phyloP scores from a whole-genome alignment of 2,329 filamentous ascomycete genomes.

The Aureobasidium sp. region DNA sequence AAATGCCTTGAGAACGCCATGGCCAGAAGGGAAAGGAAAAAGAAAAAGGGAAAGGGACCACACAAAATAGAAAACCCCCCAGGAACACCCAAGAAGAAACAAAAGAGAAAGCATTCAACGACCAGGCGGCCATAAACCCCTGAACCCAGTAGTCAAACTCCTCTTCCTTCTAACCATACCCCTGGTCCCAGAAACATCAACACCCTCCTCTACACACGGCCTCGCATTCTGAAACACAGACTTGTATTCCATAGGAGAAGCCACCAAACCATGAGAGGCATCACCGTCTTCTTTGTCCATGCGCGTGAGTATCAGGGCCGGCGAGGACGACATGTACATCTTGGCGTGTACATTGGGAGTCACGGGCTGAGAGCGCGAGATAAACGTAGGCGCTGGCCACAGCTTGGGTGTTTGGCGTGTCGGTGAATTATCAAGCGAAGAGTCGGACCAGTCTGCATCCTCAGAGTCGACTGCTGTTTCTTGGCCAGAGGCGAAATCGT shows the following conservation, averaged over 20 bases:
- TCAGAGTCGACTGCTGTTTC: conserved; percentile 19
- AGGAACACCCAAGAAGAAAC: background rate
- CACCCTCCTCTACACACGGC: background rate
- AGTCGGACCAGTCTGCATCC: conserved; percentile 26
- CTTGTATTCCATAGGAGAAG: conserved; percentile 36
- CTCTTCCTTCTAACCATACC: conserved; percentile 21
- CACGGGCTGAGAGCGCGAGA: conserved; percentile 25
- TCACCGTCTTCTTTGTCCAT: background rate
- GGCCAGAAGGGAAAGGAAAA: too few relatives aligned
- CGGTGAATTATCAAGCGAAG: conserved; percentile 22
- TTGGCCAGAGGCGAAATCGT: conserved; percentile 8
- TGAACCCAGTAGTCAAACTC: conserved; percentile 24
- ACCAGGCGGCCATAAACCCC: conserved; percentile 20
- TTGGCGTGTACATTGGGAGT: conserved; percentile 19
- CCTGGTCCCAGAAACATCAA: conserved; percentile 20
- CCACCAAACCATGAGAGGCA: conserved; percentile 17
- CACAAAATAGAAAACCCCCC: background rate
- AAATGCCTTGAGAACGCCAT: too few relatives aligned
- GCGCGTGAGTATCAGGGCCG: conserved; percentile 10
- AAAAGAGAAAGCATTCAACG: background rate
- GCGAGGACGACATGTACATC: conserved; percentile 7
- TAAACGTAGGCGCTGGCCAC: conserved; percentile 21
- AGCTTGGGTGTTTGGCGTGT: conserved; percentile 18
- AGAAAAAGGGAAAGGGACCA: too few relatives aligned
- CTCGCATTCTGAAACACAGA: conserved; percentile 30